Evolutionary conservation across 208 protist genomes (phyloP), one percentile per base, ranked within the genome.

Genomic region (Naegleria lovaniensis): DNA sequence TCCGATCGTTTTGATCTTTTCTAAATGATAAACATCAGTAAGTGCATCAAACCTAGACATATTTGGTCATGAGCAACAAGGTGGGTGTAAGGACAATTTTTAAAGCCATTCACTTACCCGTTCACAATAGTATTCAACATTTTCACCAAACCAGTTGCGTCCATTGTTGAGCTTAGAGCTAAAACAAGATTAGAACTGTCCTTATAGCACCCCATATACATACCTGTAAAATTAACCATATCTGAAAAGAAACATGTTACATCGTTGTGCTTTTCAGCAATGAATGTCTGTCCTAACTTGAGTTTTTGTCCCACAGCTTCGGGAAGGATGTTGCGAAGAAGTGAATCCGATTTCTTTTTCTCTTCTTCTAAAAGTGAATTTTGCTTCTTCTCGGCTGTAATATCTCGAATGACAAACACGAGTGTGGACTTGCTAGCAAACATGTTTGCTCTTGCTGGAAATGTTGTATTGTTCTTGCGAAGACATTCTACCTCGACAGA

Each of bases 191-290:
- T n/a, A n/a, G n/a, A n/a, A n/a, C n/a, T n/a, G n/a, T n/a, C n/a
- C n/a, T n/a, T n/a, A n/a, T n/a, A n/a, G n/a, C 7, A 7, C 43
- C 1, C 43, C 1, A 48, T 48, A 48, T 7, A 48, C 38, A 90
- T 55, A 19, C 33, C 36, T 38, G 87, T 90, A 83, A 90, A 90
- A 83, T 38, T 93, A 48, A 94, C 91, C 38, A 95, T 90, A 19
- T 92, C 90, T 55, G 90, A 40, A 83, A 90, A 90, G 55, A 90
- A 83, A 13, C 83, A 85, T 25, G 83, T 85, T 3, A 36, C 83
- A 36, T 85, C 83, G 36, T 85, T 36, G 36, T 40, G 15, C 16
- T 85, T 85, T 5, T 85, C 83, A 41, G 83, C 19, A 25, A 85
- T 85, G 40, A 40, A 22, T 3, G 15, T 41, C 13, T 41, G 4